Evolutionary conservation across 345 rosid genomes (phyloP), one percentile per base, ranked within the genome.

Genomic region (Alliaria petiolata): DNA sequence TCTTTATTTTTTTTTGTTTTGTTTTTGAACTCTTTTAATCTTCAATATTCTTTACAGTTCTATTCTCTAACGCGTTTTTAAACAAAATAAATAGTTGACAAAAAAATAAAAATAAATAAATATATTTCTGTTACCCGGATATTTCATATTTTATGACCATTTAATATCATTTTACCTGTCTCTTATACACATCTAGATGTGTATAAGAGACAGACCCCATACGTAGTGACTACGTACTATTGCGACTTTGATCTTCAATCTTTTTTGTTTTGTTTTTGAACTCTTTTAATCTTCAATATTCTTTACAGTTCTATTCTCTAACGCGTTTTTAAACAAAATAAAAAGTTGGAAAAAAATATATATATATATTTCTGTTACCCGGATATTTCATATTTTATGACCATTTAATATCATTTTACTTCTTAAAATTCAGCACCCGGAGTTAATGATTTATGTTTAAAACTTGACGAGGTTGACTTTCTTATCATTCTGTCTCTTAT

Each of bases 51-150:
- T 3, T 46, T 14, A 60, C 33, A 51, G 22, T 47, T 61, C 14
- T 33, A 13, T 36, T 65, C n/a, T 73, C 10, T 59, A 49, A 74
- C 78, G 72, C 77, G 73, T 74, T 61, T 26, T 16, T 12, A 15
- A 47, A 15, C n/a, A 34, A 15, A 67, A 53, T 8, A 53, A 10
- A 40, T 16, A 1, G 4, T 39, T 53, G 44, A 40, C 15, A 39
- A 13, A 39, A n/a, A n/a, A n/a, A n/a, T n/a, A 13, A 40, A 39
- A 34, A 34, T 7, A 39, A 0, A 39, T 4, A 39, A 1, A 39
- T 39, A 10, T 33, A 9, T 50, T 20, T 42, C 22, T 67, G 33
- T n/a, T n/a, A n/a, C n/a, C n/a, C n/a, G n/a, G n/a, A n/a, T n/a
- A n/a, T 62, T 52, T 39, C 31, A 20, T 31, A 7, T 62, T 51